Conservation (phyloP, 2,329 filamentous ascomycete genomes). For the Sporothrix pallida region DNA sequence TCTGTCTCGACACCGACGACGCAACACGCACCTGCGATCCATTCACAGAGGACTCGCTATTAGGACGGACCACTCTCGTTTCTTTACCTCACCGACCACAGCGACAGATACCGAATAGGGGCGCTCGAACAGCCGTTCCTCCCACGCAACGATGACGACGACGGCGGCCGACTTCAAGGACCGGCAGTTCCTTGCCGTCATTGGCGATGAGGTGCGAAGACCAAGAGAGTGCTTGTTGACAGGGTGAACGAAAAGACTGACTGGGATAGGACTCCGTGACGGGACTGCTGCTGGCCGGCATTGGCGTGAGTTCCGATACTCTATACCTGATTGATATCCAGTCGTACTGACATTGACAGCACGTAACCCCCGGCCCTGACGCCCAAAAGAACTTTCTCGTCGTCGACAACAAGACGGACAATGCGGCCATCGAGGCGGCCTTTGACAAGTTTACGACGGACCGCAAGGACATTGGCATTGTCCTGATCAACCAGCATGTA, state of each 20-base stretch:
- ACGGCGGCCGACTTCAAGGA: constrained; percentile 71
- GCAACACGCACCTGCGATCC: not conserved
- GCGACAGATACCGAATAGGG: not conserved
- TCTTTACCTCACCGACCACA: not conserved
- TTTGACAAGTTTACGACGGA: constrained; percentile 89
- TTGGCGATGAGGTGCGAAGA: constrained; percentile 82
- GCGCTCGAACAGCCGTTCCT: not conserved
- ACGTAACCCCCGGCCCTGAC: constrained; percentile 87
- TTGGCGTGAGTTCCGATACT: constrained; percentile 70
- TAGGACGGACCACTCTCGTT: no score
- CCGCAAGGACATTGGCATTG: constrained; percentile 94
- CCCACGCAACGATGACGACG: constrained; percentile 18
- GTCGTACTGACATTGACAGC: constrained; percentile 57
- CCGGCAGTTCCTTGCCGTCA: constrained; percentile 94
- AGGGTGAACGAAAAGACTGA: no score
- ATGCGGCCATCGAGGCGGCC: constrained; percentile 80
- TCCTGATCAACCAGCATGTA: constrained; percentile 98
- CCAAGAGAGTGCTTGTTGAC: not conserved
- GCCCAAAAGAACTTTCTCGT: constrained; percentile 97
- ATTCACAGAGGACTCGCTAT: not conserved
- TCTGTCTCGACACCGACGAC: not conserved
- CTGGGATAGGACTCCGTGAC: constrained; percentile 84
- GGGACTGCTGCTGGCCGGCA: constrained; percentile 89
- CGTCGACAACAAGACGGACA: constrained; percentile 93
- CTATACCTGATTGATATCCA: not conserved